Base-by-base conservation (phyloP, 495 filamentous ascomycete genomes). In the Sphaerosporella brunnea region DNA sequence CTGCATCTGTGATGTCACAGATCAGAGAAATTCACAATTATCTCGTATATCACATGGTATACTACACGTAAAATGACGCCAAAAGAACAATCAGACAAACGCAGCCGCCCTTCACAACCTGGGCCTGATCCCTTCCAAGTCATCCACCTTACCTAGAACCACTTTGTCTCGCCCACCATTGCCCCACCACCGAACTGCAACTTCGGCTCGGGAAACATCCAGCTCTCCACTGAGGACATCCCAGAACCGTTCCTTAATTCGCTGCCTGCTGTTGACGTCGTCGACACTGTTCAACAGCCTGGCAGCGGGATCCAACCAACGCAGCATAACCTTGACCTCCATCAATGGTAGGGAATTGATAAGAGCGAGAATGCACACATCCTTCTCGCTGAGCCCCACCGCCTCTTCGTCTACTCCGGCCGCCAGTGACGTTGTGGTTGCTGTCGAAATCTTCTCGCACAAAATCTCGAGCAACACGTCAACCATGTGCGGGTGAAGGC, bases 131-230 rank as follows among this genome's bases (percentile, higher is more conserved):
- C n/a, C n/a, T n/a, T n/a, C n/a, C n/a, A n/a, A n/a, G n/a, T n/a
- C n/a, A n/a, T n/a, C n/a, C n/a, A n/a, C n/a, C n/a, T n/a, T n/a
- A n/a, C n/a, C n/a, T n/a, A 32, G 28, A 32, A 84, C 55, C 11
- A 84, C 67, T 52, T 69, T 64, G 51, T 83, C 77, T 35, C 79
- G 66, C 0, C 82, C 82, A 13, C 80, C 80, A 36, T 64, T 62
- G 1, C 75, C 79, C 90, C 90, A 97, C 90, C 90, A 97, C 10
- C 75, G 74, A 23, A 92, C 79, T 48, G 78, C 88, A 37, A 82
- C 68, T 40, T 80, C 77, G 8, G 82, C 77, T 21, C 84, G 69
- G 55, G 93, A 82, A 39, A 93, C 75, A 65, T 95, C 87, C 79
- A 95, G 88, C 65, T 95, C 87, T 5, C 88, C 86, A 50, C 71